Base-by-base conservation (phyloP, 768 basidiomycete genomes). In the Strobilomyces dryophilus region DNA sequence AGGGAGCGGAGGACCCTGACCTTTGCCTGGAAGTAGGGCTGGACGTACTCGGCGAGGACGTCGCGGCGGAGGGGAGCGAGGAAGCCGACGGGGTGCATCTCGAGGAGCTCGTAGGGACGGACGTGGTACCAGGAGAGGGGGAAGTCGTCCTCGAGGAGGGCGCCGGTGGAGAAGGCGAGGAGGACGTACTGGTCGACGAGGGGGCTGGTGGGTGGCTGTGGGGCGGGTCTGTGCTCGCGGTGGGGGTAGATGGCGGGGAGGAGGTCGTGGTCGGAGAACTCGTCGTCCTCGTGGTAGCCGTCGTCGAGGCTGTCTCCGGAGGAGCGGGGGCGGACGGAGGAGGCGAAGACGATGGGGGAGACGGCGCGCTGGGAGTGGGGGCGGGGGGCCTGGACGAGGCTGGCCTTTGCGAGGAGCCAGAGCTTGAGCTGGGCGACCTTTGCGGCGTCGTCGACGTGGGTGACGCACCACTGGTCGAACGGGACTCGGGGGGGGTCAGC, bases 391-490 rank as follows among this genome's bases (percentile, higher is more conserved):
- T 72, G 47, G 55, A 69, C 45, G 65, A 75, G 61, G 32, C 79
- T 70, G 58, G 80, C 82, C 59, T 80, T 85, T 1, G 79, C 68
- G 40, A 89, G 76, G 24, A 88, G 68, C 74, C 79, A 81, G 31
- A 76, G 74, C 58, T 89, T 90, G 31, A 85, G 72, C 29, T 85
- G 77, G 15, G 75, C 75, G 37, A 88, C 74, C 59, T 81, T 82
- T 79, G 80, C 85, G 29, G 70, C 58, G 4, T 80, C 73, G 53
- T 83, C 79, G 62, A 86, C 63, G 62, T 85, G 84, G 12, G 87
- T 87, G n/a, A 83, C 71, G 43, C 89, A 71, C 87, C 87, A 90
- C 69, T 87, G 86, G 66, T 90, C 88, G 59, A 82, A 79, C 0
- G 83, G 79, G 21, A 89, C 87, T 84, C n/a, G n/a, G 54, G 15